These are phyloP conservation scores for Bonnemaisonia californica DNA, from an alignment of 31 red algal genomes.

Conservation along the genomic window DNA sequence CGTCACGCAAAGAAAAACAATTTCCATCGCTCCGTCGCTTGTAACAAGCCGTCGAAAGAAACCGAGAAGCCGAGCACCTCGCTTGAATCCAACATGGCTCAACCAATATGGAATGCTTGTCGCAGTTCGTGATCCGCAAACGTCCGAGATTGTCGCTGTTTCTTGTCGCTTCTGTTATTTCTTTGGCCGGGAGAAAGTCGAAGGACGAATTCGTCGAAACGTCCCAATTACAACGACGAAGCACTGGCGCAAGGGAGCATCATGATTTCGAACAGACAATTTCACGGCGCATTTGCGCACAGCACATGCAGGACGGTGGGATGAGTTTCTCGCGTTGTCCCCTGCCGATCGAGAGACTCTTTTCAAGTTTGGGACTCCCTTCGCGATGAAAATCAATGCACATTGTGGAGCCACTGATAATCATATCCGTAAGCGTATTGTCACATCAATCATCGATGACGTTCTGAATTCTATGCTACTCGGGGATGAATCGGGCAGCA, in stretches of 20 bases:
- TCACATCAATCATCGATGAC: neutral
- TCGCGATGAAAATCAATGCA: conserved; percentile 6
- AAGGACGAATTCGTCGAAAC: neutral
- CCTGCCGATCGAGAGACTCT: neutral
- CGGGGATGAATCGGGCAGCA: neutral
- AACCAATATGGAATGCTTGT: conserved; percentile 10
- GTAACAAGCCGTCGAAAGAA: too few species aligned
- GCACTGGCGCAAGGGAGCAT: neutral
- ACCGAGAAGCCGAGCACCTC: too few species aligned
- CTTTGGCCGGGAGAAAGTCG: neutral
- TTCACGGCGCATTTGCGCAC: neutral
- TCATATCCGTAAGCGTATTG: neutral
- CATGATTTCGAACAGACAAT: neutral
- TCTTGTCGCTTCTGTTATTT: conserved; percentile 7
- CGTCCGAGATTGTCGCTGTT: neutral
- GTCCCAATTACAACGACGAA: neutral
- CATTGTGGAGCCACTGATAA: conserved; percentile 3
- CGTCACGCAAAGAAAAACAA: too few species aligned
- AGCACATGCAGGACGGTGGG: neutral
- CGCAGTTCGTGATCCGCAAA: neutral
- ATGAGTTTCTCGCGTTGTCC: neutral
- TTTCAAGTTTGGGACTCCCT: neutral
- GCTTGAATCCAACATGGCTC: conserved; percentile 10
- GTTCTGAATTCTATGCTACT: neutral
- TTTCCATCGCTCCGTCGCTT: too few species aligned